Percentiles rank a stretch among this genome's conserved stretches.
These are phyloP conservation scores for Anastatica hierochuntica DNA, from an alignment of 345 rosid species.

Conservation along the genomic window DNA sequence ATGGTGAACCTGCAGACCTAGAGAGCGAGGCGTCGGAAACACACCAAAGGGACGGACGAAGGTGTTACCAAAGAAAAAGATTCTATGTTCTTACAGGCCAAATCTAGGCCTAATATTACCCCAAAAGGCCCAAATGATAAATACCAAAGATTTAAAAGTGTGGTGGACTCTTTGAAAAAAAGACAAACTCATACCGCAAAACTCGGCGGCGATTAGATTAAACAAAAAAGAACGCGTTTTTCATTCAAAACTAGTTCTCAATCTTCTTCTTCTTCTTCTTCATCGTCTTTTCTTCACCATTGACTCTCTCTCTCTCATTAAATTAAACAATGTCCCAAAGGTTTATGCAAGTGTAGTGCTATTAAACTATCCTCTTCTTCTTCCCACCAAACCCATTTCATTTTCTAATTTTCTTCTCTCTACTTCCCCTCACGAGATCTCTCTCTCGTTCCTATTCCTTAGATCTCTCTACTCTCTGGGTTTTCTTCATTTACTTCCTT, in stretches of 20 bases:
- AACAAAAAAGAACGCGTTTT: conserved; percentile 17
- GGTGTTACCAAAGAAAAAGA: no score
- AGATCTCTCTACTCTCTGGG: conserved; percentile 14
- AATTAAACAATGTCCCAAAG: neutral
- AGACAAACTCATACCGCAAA: conserved; percentile 21
- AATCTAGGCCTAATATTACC: no score
- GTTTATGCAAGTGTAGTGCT: conserved; percentile 26
- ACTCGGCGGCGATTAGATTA: conserved; percentile 13
- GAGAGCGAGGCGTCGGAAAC: no score
- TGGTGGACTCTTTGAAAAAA: no score
- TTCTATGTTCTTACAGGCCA: no score
- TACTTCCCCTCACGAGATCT: no score
- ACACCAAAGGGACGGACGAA: no score
- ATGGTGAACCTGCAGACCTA: no score
- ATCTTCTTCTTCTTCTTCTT: conserved; percentile 10
- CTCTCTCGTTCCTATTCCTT: no score
- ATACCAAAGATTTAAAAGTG: no score
- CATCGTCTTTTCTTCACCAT: conserved; percentile 14
- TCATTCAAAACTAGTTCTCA: no score
- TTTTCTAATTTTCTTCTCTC: neutral
- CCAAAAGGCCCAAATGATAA: no score
- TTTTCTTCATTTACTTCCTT: neutral
- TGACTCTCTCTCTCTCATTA: conserved; percentile 17
- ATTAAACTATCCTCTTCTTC: conserved; percentile 8
- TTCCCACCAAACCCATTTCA: conserved; percentile 7